phyloP scores from a whole-genome alignment of 2,329 filamentous ascomycete genomes.

The Diaporthe ilicicola region DNA sequence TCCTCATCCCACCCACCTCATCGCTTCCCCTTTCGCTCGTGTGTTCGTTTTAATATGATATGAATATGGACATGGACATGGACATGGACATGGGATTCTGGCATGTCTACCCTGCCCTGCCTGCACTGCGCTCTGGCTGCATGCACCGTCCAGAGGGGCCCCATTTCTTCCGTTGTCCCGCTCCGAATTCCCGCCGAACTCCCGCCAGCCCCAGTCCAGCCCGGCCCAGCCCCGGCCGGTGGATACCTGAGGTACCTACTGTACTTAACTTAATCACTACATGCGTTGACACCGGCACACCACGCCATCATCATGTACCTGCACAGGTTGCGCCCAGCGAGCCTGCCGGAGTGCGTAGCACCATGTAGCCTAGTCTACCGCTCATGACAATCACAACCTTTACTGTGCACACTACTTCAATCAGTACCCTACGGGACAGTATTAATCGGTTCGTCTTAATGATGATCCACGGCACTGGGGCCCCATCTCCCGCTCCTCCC shows the following conservation, averaged over 20 bases:
- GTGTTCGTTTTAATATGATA: too few species aligned
- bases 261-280: too few species aligned
- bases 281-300: too few species aligned
- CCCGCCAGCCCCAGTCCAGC: constrained; percentile 12
- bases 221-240: not conserved
- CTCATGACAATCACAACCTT: too few species aligned
- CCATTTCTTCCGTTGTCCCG: constrained; percentile 10
- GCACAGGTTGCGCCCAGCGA: not conserved
- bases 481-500: constrained; percentile 1
- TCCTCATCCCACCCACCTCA: not conserved
- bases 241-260: not conserved
- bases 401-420: not conserved
- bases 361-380: too few species aligned
- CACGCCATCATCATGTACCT: not conserved
- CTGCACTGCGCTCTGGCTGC: constrained; percentile 14
- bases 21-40: too few species aligned
- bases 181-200: constrained; percentile 20
- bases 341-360: not conserved
- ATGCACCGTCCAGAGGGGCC: not conserved
- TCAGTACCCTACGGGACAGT: not conserved
- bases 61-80: not conserved
- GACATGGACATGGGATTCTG: not conserved
- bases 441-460: constrained; percentile 3
- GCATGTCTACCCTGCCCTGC: not conserved
- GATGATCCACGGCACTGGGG: not conserved